Percentiles rank a stretch among this genome's conserved stretches.
Evolutionary conservation across 805 yeast species (phyloP).

Genomic region (Nakazawaea anatomiae): DNA sequence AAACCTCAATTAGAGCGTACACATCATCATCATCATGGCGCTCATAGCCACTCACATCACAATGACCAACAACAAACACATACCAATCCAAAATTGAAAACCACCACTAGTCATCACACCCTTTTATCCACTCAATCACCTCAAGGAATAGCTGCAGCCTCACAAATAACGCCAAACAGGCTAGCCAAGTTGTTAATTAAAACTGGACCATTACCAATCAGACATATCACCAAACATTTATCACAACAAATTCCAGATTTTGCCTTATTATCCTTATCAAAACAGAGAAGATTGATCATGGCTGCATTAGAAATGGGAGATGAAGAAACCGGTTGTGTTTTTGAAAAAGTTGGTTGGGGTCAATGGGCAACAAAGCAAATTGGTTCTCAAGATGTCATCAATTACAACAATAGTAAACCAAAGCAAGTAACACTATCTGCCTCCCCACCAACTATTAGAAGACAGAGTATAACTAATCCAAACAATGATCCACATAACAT

Average conservation of each 20-base stretch:
- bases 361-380: slow-evolving; percentile 78
- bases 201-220: slow-evolving; percentile 86
- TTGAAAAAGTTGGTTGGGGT: slow-evolving; percentile 97
- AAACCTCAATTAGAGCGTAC: neutral
- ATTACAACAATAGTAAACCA: slow-evolving; percentile 8
- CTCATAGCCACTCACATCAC: neutral
- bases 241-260: slow-evolving; percentile 73
- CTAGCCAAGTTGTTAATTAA: slow-evolving; percentile 60
- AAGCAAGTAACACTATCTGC: slow-evolving; percentile 8
- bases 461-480: slow-evolving; percentile 48
- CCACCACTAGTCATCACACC: slow-evolving; percentile 13
- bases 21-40: neutral
- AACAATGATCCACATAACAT: slow-evolving; percentile 38
- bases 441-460: slow-evolving; percentile 21
- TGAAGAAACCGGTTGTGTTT: slow-evolving; percentile 52
- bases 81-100: neutral
- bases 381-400: slow-evolving; percentile 16
- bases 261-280: slow-evolving; percentile 73
- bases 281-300: slow-evolving; percentile 87
- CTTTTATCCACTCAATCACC: slow-evolving; percentile 74
- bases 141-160: slow-evolving; percentile 82
- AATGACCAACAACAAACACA: neutral
- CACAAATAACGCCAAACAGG: slow-evolving; percentile 74
- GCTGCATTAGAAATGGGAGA: slow-evolving; percentile 78
- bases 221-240: slow-evolving; percentile 79